Percentiles rank a stretch among this genome's conserved stretches.
Evolutionary conservation across 768 basidiomycete genomes (phyloP).

Genomic region (Kwoniella sp.): DNA sequence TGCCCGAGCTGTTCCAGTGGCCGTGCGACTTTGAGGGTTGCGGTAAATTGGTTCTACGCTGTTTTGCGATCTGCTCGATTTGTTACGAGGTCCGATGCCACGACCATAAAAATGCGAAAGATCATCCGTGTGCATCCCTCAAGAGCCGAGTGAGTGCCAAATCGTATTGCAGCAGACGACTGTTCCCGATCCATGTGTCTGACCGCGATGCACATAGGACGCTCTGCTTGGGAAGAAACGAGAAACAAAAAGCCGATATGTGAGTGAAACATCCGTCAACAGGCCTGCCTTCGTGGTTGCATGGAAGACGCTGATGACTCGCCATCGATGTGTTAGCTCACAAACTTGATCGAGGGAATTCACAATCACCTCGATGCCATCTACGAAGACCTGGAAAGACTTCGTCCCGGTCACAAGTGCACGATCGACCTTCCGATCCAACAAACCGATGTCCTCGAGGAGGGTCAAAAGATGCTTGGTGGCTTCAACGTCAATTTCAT

Average conservation of each 20-base stretch:
- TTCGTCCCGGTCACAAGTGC: constrained; percentile 10
- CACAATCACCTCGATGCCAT: background rate
- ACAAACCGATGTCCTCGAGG: background rate
- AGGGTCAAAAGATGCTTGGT: background rate
- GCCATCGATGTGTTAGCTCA: background rate
- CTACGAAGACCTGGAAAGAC: background rate
- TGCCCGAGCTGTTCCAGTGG: constrained; percentile 14
- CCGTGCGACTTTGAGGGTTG: background rate
- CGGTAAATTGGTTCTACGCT: background rate
- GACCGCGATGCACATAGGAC: too few species aligned
- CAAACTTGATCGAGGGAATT: background rate
- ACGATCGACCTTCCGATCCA: background rate
- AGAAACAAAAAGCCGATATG: too few species aligned
- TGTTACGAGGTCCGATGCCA: constrained; percentile 5
- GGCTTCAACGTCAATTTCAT: constrained; percentile 11
- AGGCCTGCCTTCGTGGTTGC: too few species aligned
- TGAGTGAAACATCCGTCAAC: too few species aligned
- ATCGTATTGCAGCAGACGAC: too few species aligned
- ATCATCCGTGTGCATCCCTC: background rate
- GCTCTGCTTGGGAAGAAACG: too few species aligned
- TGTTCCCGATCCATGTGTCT: too few species aligned
- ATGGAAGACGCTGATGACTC: background rate
- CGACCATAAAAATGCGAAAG: background rate
- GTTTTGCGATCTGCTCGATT: background rate
- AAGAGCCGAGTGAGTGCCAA: too few species aligned